These are phyloP conservation scores for Polygonum maritimum DNA, from an alignment of 148 eudicot genomes.

Conservation along the genomic window DNA sequence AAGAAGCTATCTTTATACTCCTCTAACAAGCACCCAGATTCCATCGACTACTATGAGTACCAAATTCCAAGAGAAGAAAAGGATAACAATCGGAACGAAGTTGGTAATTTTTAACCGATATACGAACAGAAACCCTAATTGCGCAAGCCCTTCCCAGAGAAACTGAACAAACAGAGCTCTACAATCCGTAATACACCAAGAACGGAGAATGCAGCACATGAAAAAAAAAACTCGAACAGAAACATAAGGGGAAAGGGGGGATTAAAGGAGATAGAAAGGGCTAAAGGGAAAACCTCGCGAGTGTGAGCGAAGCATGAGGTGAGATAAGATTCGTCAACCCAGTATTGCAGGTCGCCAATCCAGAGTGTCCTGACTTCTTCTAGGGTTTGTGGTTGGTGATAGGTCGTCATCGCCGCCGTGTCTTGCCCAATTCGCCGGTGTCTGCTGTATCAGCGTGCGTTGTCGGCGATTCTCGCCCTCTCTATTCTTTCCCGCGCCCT, in stretches of 20 bases:
- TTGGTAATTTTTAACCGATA: neutral
- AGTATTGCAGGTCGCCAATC: conserved; percentile 93
- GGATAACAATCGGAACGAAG: neutral
- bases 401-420: conserved; percentile 27
- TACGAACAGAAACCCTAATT: conserved; percentile 6
- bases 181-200: neutral
- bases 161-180: neutral
- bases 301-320: conserved; percentile 59
- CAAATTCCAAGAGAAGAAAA: neutral
- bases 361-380: conserved; percentile 95
- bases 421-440: neutral
- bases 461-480: neutral
- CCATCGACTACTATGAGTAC: neutral
- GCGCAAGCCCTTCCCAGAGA: neutral
- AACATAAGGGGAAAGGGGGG: neutral
- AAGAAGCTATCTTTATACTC: neutral
- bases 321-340: conserved; percentile 84
- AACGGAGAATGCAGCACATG: neutral
- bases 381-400: conserved; percentile 66
- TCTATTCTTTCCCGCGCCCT: neutral
- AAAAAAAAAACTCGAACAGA: neutral
- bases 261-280: neutral
- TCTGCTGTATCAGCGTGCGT: neutral
- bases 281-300: conserved; percentile 39
- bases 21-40: neutral